Percentiles rank a stretch among this genome's conserved stretches.
Evolutionary conservation across 257 asterid species (phyloP).

Genomic region (Solanum medicagineum): DNA sequence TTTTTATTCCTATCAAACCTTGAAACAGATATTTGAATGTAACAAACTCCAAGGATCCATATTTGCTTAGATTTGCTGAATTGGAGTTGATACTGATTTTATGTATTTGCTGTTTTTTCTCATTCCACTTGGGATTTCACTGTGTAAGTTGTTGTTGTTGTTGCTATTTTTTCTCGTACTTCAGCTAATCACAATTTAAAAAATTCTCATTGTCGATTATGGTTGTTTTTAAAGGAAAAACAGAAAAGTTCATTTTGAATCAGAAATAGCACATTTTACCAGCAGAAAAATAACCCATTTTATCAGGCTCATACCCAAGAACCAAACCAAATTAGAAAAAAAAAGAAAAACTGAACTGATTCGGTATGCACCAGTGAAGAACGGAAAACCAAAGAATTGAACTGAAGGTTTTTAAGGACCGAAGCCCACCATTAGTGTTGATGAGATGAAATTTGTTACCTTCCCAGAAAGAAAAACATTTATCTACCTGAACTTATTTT

Average conservation of each 20-base stretch:
- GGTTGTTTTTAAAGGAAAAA: not conserved
- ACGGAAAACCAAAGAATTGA: not conserved
- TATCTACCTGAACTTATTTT: not conserved
- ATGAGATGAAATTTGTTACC: not conserved
- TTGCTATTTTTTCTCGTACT: slow-evolving; percentile 39
- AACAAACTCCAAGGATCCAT: not conserved
- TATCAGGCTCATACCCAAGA: not conserved
- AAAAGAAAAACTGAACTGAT: not conserved
- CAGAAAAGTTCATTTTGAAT: not conserved
- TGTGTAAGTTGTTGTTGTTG: too few species aligned
- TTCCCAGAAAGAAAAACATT: not conserved
- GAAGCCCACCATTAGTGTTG: not conserved
- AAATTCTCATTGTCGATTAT: not conserved
- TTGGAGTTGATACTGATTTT: not conserved
- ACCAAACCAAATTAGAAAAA: not conserved
- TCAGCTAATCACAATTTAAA: slow-evolving; percentile 33
- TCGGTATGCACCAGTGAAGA: not conserved
- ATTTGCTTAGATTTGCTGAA: not conserved
- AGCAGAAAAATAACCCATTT: not conserved
- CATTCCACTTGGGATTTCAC: too few species aligned
- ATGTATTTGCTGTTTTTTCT: too few species aligned
- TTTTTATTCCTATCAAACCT: not conserved
- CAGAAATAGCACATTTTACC: not conserved
- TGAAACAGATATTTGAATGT: not conserved
- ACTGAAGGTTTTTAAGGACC: not conserved